Evolutionary conservation across 805 yeast genomes (phyloP).

Genomic region (Spathaspora passalidarum): DNA sequence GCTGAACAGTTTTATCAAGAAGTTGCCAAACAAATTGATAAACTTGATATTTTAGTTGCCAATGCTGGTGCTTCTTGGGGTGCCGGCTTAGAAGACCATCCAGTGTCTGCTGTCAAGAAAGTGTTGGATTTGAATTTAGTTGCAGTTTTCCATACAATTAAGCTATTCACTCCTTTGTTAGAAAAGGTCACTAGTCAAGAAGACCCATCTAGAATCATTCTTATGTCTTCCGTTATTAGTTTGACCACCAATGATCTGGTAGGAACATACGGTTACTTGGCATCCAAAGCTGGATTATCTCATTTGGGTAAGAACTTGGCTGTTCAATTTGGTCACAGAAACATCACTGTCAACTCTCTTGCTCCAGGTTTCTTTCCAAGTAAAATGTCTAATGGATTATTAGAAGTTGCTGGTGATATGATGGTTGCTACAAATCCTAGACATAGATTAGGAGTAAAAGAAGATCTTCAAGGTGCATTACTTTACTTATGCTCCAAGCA

Average conservation of each 20-base stretch:
- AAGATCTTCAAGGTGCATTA: slow-evolving; percentile 55
- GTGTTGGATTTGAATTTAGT: slow-evolving; percentile 61
- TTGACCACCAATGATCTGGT: slow-evolving; percentile 36
- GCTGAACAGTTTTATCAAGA: slow-evolving; percentile 41
- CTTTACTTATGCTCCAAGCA: slow-evolving; percentile 54
- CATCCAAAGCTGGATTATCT: slow-evolving; percentile 73
- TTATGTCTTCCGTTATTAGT: slow-evolving; percentile 68
- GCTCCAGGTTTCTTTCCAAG: slow-evolving; percentile 81
- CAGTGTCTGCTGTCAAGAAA: slow-evolving; percentile 58
- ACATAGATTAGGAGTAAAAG: slow-evolving; percentile 57
- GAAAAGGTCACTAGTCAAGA: slow-evolving; percentile 47
- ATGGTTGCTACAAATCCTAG: slow-evolving; percentile 55
- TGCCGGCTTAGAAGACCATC: slow-evolving; percentile 56
- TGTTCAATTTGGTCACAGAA: slow-evolving; percentile 59
- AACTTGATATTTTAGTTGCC: slow-evolving; percentile 63
- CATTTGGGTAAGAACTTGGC: slow-evolving; percentile 67
- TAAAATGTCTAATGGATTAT: slow-evolving; percentile 67
- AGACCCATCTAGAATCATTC: slow-evolving; percentile 63
- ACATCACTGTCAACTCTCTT: slow-evolving; percentile 65
- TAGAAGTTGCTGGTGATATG: slow-evolving; percentile 47
- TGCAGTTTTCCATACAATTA: slow-evolving; percentile 67
- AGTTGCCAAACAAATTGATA: slow-evolving; percentile 36
- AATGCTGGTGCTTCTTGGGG: slow-evolving; percentile 86
- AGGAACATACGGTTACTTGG: slow-evolving; percentile 67
- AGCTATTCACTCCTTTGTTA: slow-evolving; percentile 58